Conservation (phyloP, 1,284 basidiomycete genomes). For the Vanrija humicola region DNA sequence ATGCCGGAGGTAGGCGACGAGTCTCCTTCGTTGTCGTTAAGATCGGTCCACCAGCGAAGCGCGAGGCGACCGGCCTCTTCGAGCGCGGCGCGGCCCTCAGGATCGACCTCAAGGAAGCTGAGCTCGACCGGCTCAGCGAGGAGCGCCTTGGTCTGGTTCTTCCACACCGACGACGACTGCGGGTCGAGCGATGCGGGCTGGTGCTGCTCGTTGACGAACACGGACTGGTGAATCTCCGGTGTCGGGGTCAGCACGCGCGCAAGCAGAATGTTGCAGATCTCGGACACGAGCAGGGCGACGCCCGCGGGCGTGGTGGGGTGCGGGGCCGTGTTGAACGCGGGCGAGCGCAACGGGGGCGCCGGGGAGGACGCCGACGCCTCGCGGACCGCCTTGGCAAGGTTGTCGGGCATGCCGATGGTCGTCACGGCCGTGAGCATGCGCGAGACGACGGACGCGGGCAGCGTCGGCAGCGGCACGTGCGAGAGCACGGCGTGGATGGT, state of each 20-base stretch:
- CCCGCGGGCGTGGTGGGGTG: conserved; percentile 32
- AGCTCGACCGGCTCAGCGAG: conserved; percentile 16
- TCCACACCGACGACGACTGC: conserved; percentile 16
- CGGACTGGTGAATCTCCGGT: conserved; percentile 12
- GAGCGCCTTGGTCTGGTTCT: conserved; percentile 24
- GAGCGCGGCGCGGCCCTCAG: conserved; percentile 18
- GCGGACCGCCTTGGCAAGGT: conserved; percentile 35
- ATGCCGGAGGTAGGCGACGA: background rate
- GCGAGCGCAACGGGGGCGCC: conserved; percentile 7
- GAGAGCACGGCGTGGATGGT: conserved; percentile 27
- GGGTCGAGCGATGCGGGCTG: background rate
- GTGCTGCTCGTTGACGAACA: conserved; percentile 20
- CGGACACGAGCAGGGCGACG: conserved; percentile 33
- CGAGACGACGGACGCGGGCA: conserved; percentile 16
- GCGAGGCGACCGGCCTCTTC: conserved; percentile 23
- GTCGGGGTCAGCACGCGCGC: conserved; percentile 27
- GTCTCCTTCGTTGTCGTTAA: conserved; percentile 18
- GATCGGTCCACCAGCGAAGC: conserved; percentile 39
- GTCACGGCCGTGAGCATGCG: conserved; percentile 19
- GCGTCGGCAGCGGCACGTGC: conserved; percentile 26
- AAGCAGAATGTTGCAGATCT: conserved; percentile 37
- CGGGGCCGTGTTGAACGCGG: conserved; percentile 24
- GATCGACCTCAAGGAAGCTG: conserved; percentile 4
- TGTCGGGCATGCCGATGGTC: conserved; percentile 23
- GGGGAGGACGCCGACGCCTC: conserved; percentile 8